Percentiles rank a stretch among this genome's conserved stretches.
Conservation (phyloP, 2,329 filamentous ascomycete genomes). For the Teratosphaeria nubilosa region DNA sequence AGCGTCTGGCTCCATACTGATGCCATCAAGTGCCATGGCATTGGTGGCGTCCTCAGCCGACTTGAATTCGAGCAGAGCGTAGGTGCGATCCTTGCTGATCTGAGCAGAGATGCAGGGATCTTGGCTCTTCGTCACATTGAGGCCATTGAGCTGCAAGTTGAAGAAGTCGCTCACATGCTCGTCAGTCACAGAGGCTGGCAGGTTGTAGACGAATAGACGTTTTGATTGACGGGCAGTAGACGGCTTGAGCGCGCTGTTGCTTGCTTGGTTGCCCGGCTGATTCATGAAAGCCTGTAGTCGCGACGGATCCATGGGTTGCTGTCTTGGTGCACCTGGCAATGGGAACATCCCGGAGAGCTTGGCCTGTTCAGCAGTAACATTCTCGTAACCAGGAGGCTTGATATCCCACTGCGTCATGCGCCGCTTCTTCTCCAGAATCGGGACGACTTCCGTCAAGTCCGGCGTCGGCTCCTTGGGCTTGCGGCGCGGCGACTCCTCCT, state of each 20-base stretch:
- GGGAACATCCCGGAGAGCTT: constrained; percentile 99
- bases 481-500: constrained; percentile 67
- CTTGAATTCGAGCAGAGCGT: constrained; percentile 87
- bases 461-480: constrained; percentile 95
- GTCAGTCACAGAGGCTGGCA: constrained; percentile 63
- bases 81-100: constrained; percentile 65
- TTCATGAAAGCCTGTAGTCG: constrained; percentile 94
- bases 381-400: constrained; percentile 95
- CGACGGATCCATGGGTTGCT: constrained; percentile 89
- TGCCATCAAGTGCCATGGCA: constrained; percentile 80
- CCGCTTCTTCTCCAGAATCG: constrained; percentile 76
- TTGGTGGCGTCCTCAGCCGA: constrained; percentile 79
- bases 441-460: constrained; percentile 77
- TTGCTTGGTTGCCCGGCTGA: constrained; percentile 62
- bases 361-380: constrained; percentile 94
- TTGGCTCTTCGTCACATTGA: constrained; percentile 75
- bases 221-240: constrained; percentile 90
- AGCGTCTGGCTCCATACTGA: constrained; percentile 65
- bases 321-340: constrained; percentile 84
- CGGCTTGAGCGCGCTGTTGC: constrained; percentile 74
- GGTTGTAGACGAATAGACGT: constrained; percentile 77
- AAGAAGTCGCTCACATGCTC: constrained; percentile 76
- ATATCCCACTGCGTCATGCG: constrained; percentile 99
- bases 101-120: constrained; percentile 82
- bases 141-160: constrained; percentile 91